Conservation (phyloP, 768 basidiomycete species). For the Pluteus cervinus region DNA sequence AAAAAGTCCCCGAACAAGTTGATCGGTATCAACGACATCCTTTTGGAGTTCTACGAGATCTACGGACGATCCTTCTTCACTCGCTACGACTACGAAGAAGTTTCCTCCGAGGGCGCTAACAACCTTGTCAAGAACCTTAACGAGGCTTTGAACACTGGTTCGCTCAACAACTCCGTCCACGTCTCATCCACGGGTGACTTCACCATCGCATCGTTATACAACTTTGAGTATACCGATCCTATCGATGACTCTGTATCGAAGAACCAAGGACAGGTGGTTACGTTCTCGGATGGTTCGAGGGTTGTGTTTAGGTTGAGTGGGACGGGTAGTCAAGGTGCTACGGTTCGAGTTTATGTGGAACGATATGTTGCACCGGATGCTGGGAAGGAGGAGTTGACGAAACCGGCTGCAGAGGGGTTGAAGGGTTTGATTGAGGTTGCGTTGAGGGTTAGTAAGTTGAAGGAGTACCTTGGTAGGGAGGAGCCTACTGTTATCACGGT, state of each 20-base stretch:
- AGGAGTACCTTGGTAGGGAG: slow-evolving; percentile 79
- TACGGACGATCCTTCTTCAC: slow-evolving; percentile 99
- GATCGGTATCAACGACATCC: slow-evolving; percentile 87
- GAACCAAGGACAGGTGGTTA: slow-evolving; percentile 94
- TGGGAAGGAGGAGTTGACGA: slow-evolving; percentile 62
- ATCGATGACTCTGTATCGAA: slow-evolving; percentile 90
- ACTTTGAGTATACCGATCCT: slow-evolving; percentile 98
- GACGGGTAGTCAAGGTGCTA: slow-evolving; percentile 94
- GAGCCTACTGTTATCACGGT: slow-evolving; percentile 97
- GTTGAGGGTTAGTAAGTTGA: slow-evolving; percentile 75
- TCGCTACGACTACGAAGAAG: slow-evolving; percentile 99
- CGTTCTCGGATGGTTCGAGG: slow-evolving; percentile 86
- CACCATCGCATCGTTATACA: slow-evolving; percentile 68
- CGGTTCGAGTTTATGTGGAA: slow-evolving; percentile 94
- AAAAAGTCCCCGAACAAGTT: slow-evolving; percentile 66
- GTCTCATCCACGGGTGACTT: slow-evolving; percentile 63
- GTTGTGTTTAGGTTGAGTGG: slow-evolving; percentile 96
- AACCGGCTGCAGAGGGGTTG: slow-evolving; percentile 82
- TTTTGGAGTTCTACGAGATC: slow-evolving; percentile 79
- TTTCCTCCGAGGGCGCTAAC: slow-evolving; percentile 85
- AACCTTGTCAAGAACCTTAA: slow-evolving; percentile 79
- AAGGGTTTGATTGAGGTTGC: slow-evolving; percentile 97
- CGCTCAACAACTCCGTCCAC: slow-evolving; percentile 65
- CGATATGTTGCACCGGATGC: slow-evolving; percentile 73
- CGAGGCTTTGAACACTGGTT: slow-evolving; percentile 55